Conservation (phyloP, 768 basidiomycete species). For the Boletus vinaceobasis region DNA sequence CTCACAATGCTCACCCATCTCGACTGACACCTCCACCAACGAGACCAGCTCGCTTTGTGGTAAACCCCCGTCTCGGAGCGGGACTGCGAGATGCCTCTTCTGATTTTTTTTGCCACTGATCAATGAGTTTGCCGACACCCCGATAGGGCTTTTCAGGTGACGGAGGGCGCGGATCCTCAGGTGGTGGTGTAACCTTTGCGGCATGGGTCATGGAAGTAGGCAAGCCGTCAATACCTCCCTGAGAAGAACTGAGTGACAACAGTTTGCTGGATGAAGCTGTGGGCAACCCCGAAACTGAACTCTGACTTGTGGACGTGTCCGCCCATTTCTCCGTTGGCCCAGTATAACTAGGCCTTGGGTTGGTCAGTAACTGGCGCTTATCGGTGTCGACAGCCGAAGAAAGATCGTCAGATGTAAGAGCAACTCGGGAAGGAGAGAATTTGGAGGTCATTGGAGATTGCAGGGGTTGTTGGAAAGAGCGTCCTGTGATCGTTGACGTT, state of each 20-base stretch:
- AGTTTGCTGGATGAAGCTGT: slow-evolving; percentile 20
- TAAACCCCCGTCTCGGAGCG: slow-evolving; percentile 37
- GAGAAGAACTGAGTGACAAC: slow-evolving; percentile 11
- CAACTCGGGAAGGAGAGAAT: slow-evolving; percentile 21
- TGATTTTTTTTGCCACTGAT: slow-evolving; percentile 84
- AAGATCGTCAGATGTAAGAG: slow-evolving; percentile 8
- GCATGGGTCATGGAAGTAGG: slow-evolving; percentile 9
- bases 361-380: slow-evolving; percentile 17
- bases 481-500: slow-evolving; percentile 17
- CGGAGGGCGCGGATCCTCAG: slow-evolving; percentile 43
- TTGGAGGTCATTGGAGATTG: slow-evolving; percentile 26
- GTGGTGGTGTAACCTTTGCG: slow-evolving; percentile 10
- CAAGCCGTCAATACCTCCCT: slow-evolving; percentile 26
- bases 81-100: slow-evolving; percentile 45
- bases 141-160: slow-evolving; percentile 78
- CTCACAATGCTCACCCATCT: slow-evolving; percentile 19
- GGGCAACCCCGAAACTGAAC: slow-evolving; percentile 23
- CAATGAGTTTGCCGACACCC: slow-evolving; percentile 81
- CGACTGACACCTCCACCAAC: slow-evolving; percentile 18
- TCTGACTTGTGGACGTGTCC: slow-evolving; percentile 14
- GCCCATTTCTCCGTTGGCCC: slow-evolving; percentile 17
- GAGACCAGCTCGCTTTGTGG: slow-evolving; percentile 40
- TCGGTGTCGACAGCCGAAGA: slow-evolving; percentile 14
- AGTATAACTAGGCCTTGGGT: slow-evolving; percentile 11
- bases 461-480: slow-evolving; percentile 16